Evolutionary conservation across 257 asterid species (phyloP).

Genomic region (Penstemon newberryi): DNA sequence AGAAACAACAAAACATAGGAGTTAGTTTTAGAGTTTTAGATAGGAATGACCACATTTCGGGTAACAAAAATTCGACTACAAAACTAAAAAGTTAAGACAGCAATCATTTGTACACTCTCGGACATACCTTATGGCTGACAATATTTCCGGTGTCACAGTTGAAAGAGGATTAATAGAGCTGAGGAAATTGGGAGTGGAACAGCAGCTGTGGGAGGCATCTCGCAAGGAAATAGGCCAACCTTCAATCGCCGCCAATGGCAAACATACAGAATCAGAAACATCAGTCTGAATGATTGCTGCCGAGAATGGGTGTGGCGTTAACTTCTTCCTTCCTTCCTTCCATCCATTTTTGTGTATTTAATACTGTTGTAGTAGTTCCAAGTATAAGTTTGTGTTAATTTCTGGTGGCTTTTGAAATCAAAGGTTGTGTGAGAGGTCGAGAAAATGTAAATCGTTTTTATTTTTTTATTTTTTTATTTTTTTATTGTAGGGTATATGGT

Average conservation of each 20-base stretch:
- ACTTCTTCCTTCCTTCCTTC: not conserved
- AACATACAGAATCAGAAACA: conserved; percentile 42
- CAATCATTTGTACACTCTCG: not conserved
- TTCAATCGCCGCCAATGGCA: conserved; percentile 40
- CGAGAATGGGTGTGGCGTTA: not conserved
- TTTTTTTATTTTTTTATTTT: too few relatives aligned
- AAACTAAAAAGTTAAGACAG: not conserved
- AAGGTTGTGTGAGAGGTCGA: conserved; percentile 28
- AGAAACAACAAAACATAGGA: too few relatives aligned
- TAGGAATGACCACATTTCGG: too few relatives aligned
- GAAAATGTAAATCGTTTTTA: conserved; percentile 31
- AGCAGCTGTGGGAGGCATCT: conserved; percentile 81
- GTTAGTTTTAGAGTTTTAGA: too few relatives aligned
- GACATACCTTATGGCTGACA: not conserved
- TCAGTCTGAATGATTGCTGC: conserved; percentile 9
- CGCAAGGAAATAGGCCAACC: conserved; percentile 62
- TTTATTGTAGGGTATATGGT: too few relatives aligned
- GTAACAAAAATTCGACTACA: too few relatives aligned
- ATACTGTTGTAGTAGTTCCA: not conserved
- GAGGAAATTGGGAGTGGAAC: conserved; percentile 72
- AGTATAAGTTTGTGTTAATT: too few relatives aligned
- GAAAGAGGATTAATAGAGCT: conserved; percentile 86
- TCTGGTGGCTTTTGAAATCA: not conserved
- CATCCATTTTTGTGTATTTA: conserved; percentile 32
- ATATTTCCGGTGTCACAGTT: conserved; percentile 31